A percentile compares a stretch with the other conserved stretches of the same genome.
Evolutionary conservation across 1,284 basidiomycete species (phyloP).

Genomic region (Meira nashicola): DNA sequence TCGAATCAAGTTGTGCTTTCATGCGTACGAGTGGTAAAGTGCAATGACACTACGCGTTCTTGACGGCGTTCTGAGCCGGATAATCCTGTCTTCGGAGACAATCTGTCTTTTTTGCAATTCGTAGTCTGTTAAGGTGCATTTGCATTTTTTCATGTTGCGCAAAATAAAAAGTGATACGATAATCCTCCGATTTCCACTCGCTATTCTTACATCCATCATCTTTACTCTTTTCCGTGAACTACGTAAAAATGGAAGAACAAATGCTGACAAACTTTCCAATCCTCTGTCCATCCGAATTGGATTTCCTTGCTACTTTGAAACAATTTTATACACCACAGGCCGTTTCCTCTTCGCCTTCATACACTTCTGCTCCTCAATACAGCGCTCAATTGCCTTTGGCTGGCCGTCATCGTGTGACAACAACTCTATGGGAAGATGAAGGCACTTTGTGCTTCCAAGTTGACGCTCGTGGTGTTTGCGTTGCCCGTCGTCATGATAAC

Average conservation of each 20-base stretch:
- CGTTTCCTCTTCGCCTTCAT: slow-evolving; percentile 27
- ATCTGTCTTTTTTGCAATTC: too few relatives aligned
- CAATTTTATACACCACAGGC: slow-evolving; percentile 6
- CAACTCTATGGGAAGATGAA: slow-evolving; percentile 52
- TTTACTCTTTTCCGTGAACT: not conserved
- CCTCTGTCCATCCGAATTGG: not conserved
- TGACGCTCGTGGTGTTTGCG: slow-evolving; percentile 49
- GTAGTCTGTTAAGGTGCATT: too few relatives aligned
- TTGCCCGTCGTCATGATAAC: slow-evolving; percentile 51
- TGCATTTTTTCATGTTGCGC: too few relatives aligned
- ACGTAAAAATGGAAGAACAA: too few relatives aligned
- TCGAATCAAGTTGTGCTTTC: too few relatives aligned
- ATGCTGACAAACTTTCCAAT: too few relatives aligned
- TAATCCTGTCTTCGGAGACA: too few relatives aligned
- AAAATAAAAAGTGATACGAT: not conserved
- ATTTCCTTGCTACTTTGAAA: not conserved
- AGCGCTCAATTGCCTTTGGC: slow-evolving; percentile 45
- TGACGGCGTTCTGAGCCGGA: too few relatives aligned
- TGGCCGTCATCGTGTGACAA: slow-evolving; percentile 49
- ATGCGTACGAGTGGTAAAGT: too few relatives aligned
- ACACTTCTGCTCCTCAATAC: slow-evolving; percentile 44
- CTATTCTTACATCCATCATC: not conserved
- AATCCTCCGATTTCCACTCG: not conserved
- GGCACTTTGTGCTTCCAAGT: slow-evolving; percentile 53
- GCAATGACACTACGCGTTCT: too few relatives aligned